phyloP scores from a whole-genome alignment of 352 stramenopile species.

The Pythium graminicola region DNA sequence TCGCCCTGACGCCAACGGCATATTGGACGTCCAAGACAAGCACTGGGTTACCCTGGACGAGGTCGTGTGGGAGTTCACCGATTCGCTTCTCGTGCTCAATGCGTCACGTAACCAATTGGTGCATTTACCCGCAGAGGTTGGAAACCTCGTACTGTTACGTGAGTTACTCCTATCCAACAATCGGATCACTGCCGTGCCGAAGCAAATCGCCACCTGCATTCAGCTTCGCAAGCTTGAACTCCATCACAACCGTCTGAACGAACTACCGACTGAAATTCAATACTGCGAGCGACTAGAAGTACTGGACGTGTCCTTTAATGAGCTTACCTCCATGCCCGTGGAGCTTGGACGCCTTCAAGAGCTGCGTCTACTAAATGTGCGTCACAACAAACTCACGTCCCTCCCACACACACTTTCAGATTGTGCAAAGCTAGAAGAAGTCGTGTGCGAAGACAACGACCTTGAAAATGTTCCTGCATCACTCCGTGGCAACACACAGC shows the following conservation, averaged over 20 bases:
- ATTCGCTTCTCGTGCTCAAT: slow-evolving; percentile 66
- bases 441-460: slow-evolving; percentile 56
- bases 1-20: slow-evolving; percentile 55
- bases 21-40: slow-evolving; percentile 67
- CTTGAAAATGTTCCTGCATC: slow-evolving; percentile 60
- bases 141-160: slow-evolving; percentile 56
- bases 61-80: slow-evolving; percentile 60
- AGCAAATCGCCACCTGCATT: slow-evolving; percentile 46
- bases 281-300: slow-evolving; percentile 68
- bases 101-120: slow-evolving; percentile 69
- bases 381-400: slow-evolving; percentile 64
- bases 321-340: slow-evolving; percentile 38
- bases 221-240: slow-evolving; percentile 65
- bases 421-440: slow-evolving; percentile 41
- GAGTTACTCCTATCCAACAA: slow-evolving; percentile 62
- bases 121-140: slow-evolving; percentile 43
- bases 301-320: slow-evolving; percentile 58
- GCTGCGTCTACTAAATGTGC: slow-evolving; percentile 54
- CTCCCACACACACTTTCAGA: slow-evolving; percentile 71
- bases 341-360: slow-evolving; percentile 53
- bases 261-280: slow-evolving; percentile 53
- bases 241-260: slow-evolving; percentile 60
- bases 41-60: slow-evolving; percentile 77
- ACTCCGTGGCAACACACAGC: slow-evolving; percentile 55
- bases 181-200: slow-evolving; percentile 42